Percentiles rank a stretch among this genome's conserved stretches.
Evolutionary conservation across 2,329 filamentous ascomycete species (phyloP).

Genomic region (Claviceps cyperi): DNA sequence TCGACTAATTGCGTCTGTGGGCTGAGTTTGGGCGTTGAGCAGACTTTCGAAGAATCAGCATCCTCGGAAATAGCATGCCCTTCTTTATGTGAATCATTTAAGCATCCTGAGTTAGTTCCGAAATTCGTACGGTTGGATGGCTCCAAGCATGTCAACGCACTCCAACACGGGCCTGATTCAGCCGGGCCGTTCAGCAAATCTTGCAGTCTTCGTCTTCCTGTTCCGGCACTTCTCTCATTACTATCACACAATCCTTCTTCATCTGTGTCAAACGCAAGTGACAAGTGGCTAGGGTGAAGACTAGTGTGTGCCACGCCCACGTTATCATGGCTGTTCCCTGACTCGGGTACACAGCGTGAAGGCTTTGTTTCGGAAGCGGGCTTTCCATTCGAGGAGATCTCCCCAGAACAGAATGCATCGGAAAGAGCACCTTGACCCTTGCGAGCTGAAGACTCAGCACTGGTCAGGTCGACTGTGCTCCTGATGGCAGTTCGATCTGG

Average conservation of each 20-base stretch:
- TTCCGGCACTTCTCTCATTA: background rate
- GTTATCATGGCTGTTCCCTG: background rate
- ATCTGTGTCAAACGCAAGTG: background rate
- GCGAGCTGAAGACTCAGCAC: slow-evolving; percentile 1
- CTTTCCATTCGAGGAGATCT: background rate
- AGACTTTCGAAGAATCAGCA: background rate
- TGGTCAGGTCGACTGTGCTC: slow-evolving; percentile 11
- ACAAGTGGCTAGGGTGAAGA: background rate
- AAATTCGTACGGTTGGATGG: background rate
- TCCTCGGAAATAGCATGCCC: background rate
- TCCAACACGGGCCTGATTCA: background rate
- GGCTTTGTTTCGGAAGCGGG: background rate
- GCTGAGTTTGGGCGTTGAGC: background rate
- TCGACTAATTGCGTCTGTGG: background rate
- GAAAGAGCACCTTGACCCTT: background rate
- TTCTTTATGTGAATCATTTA: background rate
- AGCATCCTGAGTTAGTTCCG: background rate
- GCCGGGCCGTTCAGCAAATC: no score
- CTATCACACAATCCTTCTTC: background rate
- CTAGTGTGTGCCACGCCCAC: background rate
- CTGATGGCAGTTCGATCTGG: slow-evolving; percentile 8
- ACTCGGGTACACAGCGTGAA: background rate
- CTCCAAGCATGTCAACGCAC: background rate
- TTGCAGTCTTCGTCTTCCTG: background rate
- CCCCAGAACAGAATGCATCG: background rate